A percentile compares a stretch with the other conserved stretches of the same genome.
These are phyloP conservation scores for Suillus paluster DNA, from an alignment of 768 basidiomycete species.

Conservation along the genomic window DNA sequence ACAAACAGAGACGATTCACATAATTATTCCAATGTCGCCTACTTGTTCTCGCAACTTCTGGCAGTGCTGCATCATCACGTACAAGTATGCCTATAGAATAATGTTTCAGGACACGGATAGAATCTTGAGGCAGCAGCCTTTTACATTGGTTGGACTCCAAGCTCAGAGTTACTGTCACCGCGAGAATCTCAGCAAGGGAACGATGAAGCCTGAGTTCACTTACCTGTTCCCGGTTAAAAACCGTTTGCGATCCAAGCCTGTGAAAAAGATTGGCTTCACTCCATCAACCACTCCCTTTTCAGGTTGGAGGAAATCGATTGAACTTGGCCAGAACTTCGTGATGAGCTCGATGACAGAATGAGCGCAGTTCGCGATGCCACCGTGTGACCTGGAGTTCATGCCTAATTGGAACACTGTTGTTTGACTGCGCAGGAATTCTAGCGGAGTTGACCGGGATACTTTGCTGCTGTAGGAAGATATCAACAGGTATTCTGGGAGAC, in stretches of 20 bases:
- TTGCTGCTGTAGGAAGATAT: conserved; percentile 21
- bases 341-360: conserved; percentile 68
- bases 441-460: conserved; percentile 14
- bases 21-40: conserved; percentile 61
- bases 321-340: conserved; percentile 60
- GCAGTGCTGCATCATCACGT: conserved; percentile 57
- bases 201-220: conserved; percentile 11
- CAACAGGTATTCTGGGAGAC: not conserved
- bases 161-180: conserved; percentile 54
- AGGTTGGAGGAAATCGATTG: conserved; percentile 60
- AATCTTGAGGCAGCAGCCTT: not conserved
- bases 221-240: conserved; percentile 59
- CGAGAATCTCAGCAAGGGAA: conserved; percentile 15
- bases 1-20: conserved; percentile 43
- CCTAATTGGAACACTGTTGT: conserved; percentile 58
- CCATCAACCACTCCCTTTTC: conserved; percentile 63
- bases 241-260: conserved; percentile 55
- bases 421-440: conserved; percentile 18
- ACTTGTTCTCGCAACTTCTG: conserved; percentile 52
- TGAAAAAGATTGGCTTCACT: conserved; percentile 60
- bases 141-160: conserved; percentile 70
- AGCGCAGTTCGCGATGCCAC: conserved; percentile 73
- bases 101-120: not conserved
- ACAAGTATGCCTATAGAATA: conserved; percentile 67
- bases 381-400: conserved; percentile 72